Conservation (phyloP, 176 grass and related monocot genomes). For the Triticum monococcum region DNA sequence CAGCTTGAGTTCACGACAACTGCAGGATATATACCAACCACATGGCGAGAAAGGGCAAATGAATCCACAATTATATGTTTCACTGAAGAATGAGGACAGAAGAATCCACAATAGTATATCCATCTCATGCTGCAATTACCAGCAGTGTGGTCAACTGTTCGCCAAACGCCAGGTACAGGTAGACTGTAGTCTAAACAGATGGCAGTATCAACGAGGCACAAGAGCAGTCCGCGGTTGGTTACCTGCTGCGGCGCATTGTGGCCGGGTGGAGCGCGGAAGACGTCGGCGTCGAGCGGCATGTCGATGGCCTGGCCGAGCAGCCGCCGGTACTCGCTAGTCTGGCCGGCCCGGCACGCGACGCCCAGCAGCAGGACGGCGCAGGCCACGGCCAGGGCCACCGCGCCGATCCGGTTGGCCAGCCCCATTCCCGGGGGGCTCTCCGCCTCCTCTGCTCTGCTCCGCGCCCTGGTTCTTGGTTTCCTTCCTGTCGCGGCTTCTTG, state of each 20-base stretch:
- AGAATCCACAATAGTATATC: background rate
- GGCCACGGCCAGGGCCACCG: background rate
- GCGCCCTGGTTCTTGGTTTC: background rate
- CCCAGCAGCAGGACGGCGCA: background rate
- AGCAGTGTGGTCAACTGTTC: background rate
- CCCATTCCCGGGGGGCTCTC: background rate
- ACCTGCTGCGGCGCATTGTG: slow-evolving; percentile 83
- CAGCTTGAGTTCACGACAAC: no score
- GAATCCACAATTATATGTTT: no score
- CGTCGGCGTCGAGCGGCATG: slow-evolving; percentile 83
- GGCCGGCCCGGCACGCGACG: slow-evolving; percentile 37
- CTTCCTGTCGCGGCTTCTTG: slow-evolving; percentile 12
- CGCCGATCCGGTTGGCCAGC: background rate
- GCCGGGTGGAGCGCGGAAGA: slow-evolving; percentile 66
- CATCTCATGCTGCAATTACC: background rate
- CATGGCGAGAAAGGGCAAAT: no score
- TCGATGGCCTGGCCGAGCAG: slow-evolving; percentile 62
- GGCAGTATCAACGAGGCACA: background rate
- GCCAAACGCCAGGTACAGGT: background rate
- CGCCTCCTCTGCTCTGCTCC: background rate
- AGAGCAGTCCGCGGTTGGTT: background rate
- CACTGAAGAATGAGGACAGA: background rate
- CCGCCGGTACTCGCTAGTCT: slow-evolving; percentile 58
- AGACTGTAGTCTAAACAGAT: background rate
- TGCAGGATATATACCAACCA: no score